Conservation (phyloP, 441 rosid genomes). For the Eutrema salsugineum region DNA sequence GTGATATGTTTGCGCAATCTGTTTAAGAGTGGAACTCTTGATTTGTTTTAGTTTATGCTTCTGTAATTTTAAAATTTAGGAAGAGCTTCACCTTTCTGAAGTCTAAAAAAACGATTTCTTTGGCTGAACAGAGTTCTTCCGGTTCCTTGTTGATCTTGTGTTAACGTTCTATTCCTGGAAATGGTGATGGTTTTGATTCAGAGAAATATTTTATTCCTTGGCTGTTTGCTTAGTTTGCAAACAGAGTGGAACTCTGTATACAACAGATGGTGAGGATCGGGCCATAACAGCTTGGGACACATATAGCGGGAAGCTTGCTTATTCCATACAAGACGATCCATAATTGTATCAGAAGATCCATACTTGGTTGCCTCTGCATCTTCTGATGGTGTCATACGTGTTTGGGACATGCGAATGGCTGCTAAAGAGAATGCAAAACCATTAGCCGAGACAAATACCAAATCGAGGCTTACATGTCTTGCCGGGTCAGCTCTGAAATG, state of each 20-base stretch:
- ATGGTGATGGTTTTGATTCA: not conserved
- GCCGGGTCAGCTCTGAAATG: constrained; percentile 85
- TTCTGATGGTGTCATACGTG: constrained; percentile 85
- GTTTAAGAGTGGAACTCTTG: not conserved
- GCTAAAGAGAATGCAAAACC: constrained; percentile 63
- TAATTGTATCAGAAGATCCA: constrained; percentile 58
- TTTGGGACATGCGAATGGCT: constrained; percentile 88
- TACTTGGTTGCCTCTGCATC: constrained; percentile 79
- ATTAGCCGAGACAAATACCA: constrained; percentile 77
- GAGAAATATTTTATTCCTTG: not conserved
- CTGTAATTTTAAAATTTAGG: not conserved
- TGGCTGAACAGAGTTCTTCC: not conserved
- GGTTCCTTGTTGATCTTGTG: not conserved
- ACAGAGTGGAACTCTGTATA: constrained; percentile 74
- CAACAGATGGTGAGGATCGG: constrained; percentile 95
- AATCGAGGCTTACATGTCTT: constrained; percentile 91
- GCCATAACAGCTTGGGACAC: constrained; percentile 88
- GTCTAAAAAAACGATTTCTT: not conserved
- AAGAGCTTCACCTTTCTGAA: not conserved
- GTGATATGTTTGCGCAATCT: not conserved
- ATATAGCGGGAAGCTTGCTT: constrained; percentile 73
- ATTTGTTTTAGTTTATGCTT: not conserved
- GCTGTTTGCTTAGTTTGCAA: constrained; percentile 13
- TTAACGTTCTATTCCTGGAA: not conserved
- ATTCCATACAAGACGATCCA: constrained; percentile 69